Evolutionary conservation across 768 basidiomycete species (phyloP).

Genomic region (Termitomyces sp.): DNA sequence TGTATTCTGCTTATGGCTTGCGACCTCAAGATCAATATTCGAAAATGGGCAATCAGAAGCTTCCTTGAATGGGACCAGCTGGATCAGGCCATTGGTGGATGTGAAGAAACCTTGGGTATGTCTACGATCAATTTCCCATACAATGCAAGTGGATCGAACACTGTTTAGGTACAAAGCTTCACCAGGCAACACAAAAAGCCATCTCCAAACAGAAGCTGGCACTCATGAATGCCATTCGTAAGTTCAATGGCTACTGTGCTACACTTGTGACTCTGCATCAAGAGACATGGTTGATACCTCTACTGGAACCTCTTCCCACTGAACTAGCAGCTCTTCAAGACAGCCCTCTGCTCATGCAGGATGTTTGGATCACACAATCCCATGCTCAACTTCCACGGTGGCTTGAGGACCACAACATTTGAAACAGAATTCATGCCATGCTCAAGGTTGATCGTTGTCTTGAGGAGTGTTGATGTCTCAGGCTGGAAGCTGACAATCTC

Average conservation of each 20-base stretch:
- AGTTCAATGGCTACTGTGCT: constrained; percentile 24
- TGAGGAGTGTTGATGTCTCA: constrained; percentile 16
- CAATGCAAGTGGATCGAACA: too few relatives aligned
- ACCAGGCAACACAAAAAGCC: constrained; percentile 27
- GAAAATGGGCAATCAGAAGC: constrained; percentile 26
- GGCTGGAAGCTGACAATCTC: constrained; percentile 26
- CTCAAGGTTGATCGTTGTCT: constrained; percentile 11
- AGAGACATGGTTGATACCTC: constrained; percentile 22
- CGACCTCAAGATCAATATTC: constrained; percentile 37
- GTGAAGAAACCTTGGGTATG: constrained; percentile 29
- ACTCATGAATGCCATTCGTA: constrained; percentile 22
- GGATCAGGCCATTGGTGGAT: constrained; percentile 27
- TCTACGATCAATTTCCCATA: too few relatives aligned
- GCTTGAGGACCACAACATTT: constrained; percentile 25
- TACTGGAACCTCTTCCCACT: constrained; percentile 28
- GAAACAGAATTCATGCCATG: constrained; percentile 17
- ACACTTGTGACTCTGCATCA: constrained; percentile 18
- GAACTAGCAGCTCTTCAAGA: constrained; percentile 23
- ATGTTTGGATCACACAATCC: constrained; percentile 29
- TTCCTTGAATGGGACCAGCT: constrained; percentile 36
- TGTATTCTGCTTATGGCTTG: constrained; percentile 27
- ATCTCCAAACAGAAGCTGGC: constrained; percentile 28
- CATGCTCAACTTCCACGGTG: constrained; percentile 19
- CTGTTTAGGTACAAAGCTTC: constrained; percentile 29
- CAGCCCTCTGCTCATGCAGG: constrained; percentile 27